phyloP scores from a whole-genome alignment of 495 filamentous ascomycete genomes.

The Lasiosphaeris hirsuta region DNA sequence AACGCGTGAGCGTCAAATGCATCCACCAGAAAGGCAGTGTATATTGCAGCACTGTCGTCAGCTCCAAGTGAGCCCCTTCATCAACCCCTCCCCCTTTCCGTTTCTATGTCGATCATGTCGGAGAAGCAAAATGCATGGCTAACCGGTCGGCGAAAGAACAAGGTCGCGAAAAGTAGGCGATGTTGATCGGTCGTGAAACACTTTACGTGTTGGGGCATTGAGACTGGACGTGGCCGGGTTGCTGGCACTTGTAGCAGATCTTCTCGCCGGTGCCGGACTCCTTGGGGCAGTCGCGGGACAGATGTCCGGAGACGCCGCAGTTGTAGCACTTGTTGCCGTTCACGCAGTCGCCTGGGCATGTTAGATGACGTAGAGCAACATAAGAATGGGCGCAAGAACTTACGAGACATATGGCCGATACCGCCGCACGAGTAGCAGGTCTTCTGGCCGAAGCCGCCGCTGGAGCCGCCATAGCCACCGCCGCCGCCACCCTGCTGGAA shows the following conservation, averaged over 20 bases:
- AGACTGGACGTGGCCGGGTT: slow-evolving; percentile 92
- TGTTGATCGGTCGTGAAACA: slow-evolving; percentile 1
- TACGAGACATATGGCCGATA: slow-evolving; percentile 90
- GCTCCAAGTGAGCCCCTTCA: slow-evolving; percentile 20
- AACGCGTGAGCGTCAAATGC: slow-evolving; percentile 24
- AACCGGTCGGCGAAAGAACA: slow-evolving; percentile 22
- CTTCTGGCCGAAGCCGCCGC: slow-evolving; percentile 56
- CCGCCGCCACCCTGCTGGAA: slow-evolving; percentile 42
- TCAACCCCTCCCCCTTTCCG: slow-evolving; percentile 19
- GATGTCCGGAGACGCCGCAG: slow-evolving; percentile 92
- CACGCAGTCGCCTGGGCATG: slow-evolving; percentile 71
- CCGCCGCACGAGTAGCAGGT: slow-evolving; percentile 56
- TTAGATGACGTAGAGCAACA: neutral
- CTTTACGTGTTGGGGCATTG: slow-evolving; percentile 68
- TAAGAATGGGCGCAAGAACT: slow-evolving; percentile 17
- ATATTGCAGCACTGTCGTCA: slow-evolving; percentile 27
- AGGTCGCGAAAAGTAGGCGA: slow-evolving; percentile 14
- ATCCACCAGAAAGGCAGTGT: slow-evolving; percentile 33
- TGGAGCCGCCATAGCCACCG: slow-evolving; percentile 50
- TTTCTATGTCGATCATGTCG: slow-evolving; percentile 19
- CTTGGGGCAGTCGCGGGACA: slow-evolving; percentile 91
- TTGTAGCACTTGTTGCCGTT: slow-evolving; percentile 99
- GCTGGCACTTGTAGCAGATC: slow-evolving; percentile 99
- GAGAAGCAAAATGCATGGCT: slow-evolving; percentile 22
- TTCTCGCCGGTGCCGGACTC: slow-evolving; percentile 79